Evolutionary conservation across 1,284 basidiomycete genomes (phyloP), one percentile per base, ranked within the genome.

Genomic region (Trametes versicolor): DNA sequence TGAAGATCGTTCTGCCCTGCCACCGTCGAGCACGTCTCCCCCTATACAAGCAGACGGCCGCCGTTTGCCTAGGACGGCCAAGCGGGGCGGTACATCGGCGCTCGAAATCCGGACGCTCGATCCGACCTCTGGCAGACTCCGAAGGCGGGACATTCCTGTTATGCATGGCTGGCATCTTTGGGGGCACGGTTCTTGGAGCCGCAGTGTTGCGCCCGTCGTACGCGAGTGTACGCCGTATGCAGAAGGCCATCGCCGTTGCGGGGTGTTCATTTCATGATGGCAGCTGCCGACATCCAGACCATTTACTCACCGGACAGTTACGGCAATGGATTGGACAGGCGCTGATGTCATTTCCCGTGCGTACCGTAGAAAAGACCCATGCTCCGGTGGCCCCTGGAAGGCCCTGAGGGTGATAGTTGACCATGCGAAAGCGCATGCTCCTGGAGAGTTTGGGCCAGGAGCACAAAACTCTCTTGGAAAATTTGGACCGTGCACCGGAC

Each of bases 191-290:
- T 1, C 45, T 48, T 23, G 45, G 45, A 48, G 45, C 15, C 48
- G 48, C 48, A 19, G 29, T 7, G 29, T 51, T 12, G 49, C 27
- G 49, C 21, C 48, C 12, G 27, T 13, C 10, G 49, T 19, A 50
- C 25, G 49, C 27, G 27, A 27, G 49, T 23, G 23, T 13, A 23
- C n/a, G 13, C 13, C 25, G 13, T 27, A 4, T 49, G 48, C 25
- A 51, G 50, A 25, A 51, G 49, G 4, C 50, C 15, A 34, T 29
- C 50, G 13, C 50, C 27, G 29, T 51, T 51, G 50, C 27, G 50
- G 50, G 50, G 50, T 51, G 29, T 27, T 23, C 48, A 50, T 51
- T 51, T 32, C 50, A 51, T 51, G 29, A 34, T 51, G 9, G 7
- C 9, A 12, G 45, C 45, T 21, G 21, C 12, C 23, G 21, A 48